A percentile compares a stretch with the other conserved stretches of the same genome.
These are phyloP conservation scores for Phialocephala subalpina DNA, from an alignment of 2,329 filamentous ascomycete species.

Conservation along the genomic window DNA sequence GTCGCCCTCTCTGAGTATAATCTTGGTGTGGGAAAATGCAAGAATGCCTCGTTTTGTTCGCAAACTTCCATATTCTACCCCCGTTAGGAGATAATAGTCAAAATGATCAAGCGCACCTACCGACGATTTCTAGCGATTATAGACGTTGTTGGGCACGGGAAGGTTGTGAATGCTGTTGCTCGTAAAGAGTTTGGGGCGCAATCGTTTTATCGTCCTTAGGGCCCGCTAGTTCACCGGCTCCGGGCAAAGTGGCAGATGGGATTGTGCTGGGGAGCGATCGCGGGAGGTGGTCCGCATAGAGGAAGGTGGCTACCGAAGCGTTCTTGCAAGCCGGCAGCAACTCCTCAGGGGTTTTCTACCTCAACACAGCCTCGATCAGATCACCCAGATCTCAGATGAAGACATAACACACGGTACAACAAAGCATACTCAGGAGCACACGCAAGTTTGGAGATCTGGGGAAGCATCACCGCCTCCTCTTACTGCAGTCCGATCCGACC, in stretches of 20 bases:
- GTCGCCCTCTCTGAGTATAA: constrained; percentile 24
- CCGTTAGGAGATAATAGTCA: constrained; percentile 24
- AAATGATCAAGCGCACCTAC: constrained; percentile 20
- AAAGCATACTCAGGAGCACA: constrained; percentile 20
- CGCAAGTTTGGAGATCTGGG: constrained; percentile 20
- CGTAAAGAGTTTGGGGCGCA: too few species aligned
- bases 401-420: constrained; percentile 24
- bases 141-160: too few species aligned
- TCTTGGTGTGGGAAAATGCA: constrained; percentile 24
- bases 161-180: too few species aligned
- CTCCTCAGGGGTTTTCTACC: constrained; percentile 27
- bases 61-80: constrained; percentile 27
- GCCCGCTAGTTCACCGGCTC: too few species aligned
- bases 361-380: constrained; percentile 27
- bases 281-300: constrained; percentile 8
- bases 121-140: constrained; percentile 1
- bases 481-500: constrained; percentile 11
- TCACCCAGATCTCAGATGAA: constrained; percentile 17
- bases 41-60: constrained; percentile 26
- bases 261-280: not conserved
- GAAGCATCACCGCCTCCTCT: constrained; percentile 18
- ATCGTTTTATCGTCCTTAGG: too few species aligned
- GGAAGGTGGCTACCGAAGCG: constrained; percentile 29
- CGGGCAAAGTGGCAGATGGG: too few species aligned
- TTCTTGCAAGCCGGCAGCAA: constrained; percentile 28